A percentile compares a stretch with the other conserved stretches of the same genome.
Evolutionary conservation across 225 moss, liverwort and hornwort genomes (phyloP).

Genomic region (Polytrichum formosum): DNA sequence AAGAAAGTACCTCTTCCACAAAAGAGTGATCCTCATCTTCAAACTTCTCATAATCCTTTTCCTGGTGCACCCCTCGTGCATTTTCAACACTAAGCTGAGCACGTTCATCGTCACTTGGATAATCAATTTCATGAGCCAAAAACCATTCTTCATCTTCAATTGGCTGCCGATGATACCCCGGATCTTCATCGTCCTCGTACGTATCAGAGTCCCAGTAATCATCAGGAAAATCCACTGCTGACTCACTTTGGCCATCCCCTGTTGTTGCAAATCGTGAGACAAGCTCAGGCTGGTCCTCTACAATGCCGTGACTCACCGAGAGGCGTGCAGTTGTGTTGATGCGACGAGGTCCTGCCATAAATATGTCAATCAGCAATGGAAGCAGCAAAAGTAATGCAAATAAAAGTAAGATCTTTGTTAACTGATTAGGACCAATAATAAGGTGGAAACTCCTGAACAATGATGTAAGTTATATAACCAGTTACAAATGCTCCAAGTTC

Average conservation of each 20-base stretch:
- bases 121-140: slow-evolving; percentile 63
- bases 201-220: slow-evolving; percentile 67
- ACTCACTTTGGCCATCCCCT: slow-evolving; percentile 58
- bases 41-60: slow-evolving; percentile 58
- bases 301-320: slow-evolving; percentile 73
- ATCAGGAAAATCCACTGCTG: slow-evolving; percentile 51
- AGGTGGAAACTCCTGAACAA: no score
- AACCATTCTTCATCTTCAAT: slow-evolving; percentile 68
- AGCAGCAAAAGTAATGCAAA: no score
- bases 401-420: no score
- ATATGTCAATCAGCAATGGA: no score
- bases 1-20: slow-evolving; percentile 42
- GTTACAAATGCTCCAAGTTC: no score
- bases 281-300: slow-evolving; percentile 91
- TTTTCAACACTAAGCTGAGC: slow-evolving; percentile 35
- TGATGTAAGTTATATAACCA: no score
- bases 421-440: no score
- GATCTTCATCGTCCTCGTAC: slow-evolving; percentile 67
- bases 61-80: slow-evolving; percentile 21
- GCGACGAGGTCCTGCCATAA: slow-evolving; percentile 58
- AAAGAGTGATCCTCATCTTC: slow-evolving; percentile 64
- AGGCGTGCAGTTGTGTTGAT: slow-evolving; percentile 50
- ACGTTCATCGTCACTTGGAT: slow-evolving; percentile 50
- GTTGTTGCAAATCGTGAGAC: slow-evolving; percentile 85
- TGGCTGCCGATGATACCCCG: slow-evolving; percentile 65